Percentiles rank a stretch among this genome's conserved stretches.
Conservation (phyloP, 1,139 yeast species). For the Entelexis paramagnoliae region DNA sequence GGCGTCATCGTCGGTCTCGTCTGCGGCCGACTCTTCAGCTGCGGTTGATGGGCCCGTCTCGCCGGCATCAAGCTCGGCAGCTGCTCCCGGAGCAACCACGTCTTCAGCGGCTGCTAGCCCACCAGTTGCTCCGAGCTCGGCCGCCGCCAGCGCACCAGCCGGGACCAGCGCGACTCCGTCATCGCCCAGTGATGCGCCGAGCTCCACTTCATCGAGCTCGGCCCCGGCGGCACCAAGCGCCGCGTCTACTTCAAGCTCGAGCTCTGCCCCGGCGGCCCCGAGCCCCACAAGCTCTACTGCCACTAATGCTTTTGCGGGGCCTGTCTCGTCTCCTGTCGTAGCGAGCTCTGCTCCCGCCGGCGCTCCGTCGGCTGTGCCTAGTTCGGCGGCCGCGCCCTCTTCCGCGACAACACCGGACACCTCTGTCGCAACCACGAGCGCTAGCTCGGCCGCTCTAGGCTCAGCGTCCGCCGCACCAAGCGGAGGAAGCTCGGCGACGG, state of each 20-base stretch:
- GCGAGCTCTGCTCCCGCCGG: neutral
- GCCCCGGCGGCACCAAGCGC: neutral
- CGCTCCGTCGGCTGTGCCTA: neutral
- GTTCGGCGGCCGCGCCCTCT: neutral
- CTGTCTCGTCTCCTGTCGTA: neutral
- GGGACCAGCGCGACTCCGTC: no score
- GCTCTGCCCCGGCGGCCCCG: neutral
- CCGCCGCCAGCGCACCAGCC: neutral
- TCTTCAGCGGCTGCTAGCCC: neutral
- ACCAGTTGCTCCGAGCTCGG: neutral
- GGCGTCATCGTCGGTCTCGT: neutral
- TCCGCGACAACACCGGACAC: neutral
- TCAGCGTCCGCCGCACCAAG: neutral
- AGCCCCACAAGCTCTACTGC: neutral
- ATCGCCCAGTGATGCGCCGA: neutral
- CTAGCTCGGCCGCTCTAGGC: no score
- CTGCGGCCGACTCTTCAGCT: neutral
- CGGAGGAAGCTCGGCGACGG: neutral
- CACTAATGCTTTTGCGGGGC: neutral
- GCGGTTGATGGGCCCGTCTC: neutral
- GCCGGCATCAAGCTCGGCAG: neutral
- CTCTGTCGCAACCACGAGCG: neutral
- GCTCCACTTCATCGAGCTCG: neutral
- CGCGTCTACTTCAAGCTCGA: neutral
- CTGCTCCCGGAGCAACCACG: neutral